Conservation (phyloP, 192 early-diverging fungal species). For the Cetraspora pellucida region DNA sequence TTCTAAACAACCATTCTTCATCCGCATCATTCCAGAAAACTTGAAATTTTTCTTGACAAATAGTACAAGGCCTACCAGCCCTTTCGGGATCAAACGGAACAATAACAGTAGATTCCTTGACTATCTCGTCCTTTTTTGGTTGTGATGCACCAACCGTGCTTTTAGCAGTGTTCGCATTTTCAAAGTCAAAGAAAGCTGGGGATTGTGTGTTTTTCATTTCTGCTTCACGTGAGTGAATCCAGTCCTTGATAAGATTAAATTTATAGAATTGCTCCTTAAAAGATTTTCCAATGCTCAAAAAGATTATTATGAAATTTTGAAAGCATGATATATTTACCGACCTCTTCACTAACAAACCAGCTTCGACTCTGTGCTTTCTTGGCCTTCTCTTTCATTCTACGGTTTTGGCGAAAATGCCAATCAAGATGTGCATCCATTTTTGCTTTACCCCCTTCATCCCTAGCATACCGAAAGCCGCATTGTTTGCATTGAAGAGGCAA, state of each 20-base stretch:
- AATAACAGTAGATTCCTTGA: conserved; percentile 37
- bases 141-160: conserved; percentile 30
- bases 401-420: conserved; percentile 96
- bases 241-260: conserved; percentile 47
- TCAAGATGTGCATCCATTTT: conserved; percentile 88
- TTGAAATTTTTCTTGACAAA: conserved; percentile 78
- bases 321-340: conserved; percentile 38
- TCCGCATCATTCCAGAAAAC: conserved; percentile 74
- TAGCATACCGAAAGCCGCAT: conserved; percentile 84
- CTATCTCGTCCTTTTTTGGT: conserved; percentile 38
- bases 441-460: conserved; percentile 63
- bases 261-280: not conserved
- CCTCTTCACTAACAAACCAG: conserved; percentile 81
- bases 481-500: conserved; percentile 87
- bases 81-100: conserved; percentile 36
- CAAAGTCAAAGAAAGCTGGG: conserved; percentile 41
- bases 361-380: conserved; percentile 82
- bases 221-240: conserved; percentile 47
- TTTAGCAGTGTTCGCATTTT: not conserved
- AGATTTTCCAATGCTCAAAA: not conserved
- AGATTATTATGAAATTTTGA: not conserved
- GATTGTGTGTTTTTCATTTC: conserved; percentile 41
- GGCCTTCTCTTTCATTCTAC: conserved; percentile 79
- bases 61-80: conserved; percentile 62
- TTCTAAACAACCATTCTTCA: conserved; percentile 75